Base-by-base conservation (phyloP, 2,329 filamentous ascomycete genomes). In the Trichoderma harzianum region DNA sequence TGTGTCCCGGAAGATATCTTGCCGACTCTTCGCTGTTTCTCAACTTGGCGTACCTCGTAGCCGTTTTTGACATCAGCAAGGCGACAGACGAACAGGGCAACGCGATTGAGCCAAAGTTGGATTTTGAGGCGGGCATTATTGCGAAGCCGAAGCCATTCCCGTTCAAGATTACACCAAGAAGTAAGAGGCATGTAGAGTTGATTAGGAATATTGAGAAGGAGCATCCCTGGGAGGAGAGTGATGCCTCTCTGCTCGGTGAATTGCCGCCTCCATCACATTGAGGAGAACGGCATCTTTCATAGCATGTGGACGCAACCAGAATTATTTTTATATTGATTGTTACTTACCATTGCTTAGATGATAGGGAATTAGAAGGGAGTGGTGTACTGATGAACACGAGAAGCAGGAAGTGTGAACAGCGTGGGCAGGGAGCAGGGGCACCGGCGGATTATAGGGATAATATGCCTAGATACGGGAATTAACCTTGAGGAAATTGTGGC, bases 21-120 rank as follows among this genome's bases (percentile, higher is more conserved):
- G 67, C 67, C 2, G 58, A 70, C 18, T 18, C 32, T 2, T n/a
- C 34, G 6, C 21, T 72, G 1, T 72, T 70, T 28, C 11, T 72
- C 14, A 65, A 63, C 5, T 43, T 72, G 10, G 43, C 71, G 3
- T 11, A 26, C 8, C 16, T 72, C 6, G 24, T 70, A 1, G 60
- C 61, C 8, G 30, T 63, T 14, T 70, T 72, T 11, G 47, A 70
- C 16, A 61, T 72, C 4, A 30, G 18, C 24, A 72, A 72, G 24
- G 26, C n/a, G 2, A 0, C 73, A 0, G 76, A 77, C 7, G 78
- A 80, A 26, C 76, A 82, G 6, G 85, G 83, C 0, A 78, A 75
- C 21, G 78, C 79, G 11, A 75, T 84, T 0, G 82, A 77, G 4
- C 71, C 71, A 5, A 32, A 76, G 24, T 5, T 71, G 7, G 55